Base-by-base conservation (phyloP, 2,329 filamentous ascomycete genomes). In the Fusarium cicatricum region DNA sequence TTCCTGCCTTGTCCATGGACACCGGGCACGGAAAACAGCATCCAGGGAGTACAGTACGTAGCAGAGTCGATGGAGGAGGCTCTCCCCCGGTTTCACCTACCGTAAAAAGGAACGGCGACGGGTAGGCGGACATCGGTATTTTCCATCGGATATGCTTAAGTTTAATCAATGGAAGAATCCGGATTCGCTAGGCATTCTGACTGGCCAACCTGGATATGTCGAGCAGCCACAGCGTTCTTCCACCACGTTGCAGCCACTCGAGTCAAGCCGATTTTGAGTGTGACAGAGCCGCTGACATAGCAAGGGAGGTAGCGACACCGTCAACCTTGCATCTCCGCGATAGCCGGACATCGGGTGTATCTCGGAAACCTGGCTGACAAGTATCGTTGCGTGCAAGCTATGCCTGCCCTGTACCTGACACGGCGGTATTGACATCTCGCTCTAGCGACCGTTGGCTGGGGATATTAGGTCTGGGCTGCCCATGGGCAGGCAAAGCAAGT, bases 381-480 rank as follows among this genome's bases (percentile, higher is more conserved):
- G 65, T 65, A 68, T 62, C 52, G 34, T 53, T 40, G 38, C 37
- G 52, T 59, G 60, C 55, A 65, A 40, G 38, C 36, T 34, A 55
- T 53, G 56, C 45, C 33, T 52, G 47, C 23, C 17, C 43, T 56
- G 55, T 64, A 66, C 66, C 54, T 65, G 39, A 42, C 36, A 46
- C 53, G 43, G 45, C 51, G 44, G 64, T 65, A 60, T 51, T 47
- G 38, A 51, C 50, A 62, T 59, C 52, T 59, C 51, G 31, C 42
- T 47, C 51, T 32, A 32, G 66, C 50, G 63, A 62, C 66, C 66
- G 66, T 69, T 69, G 60, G 51, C 58, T 45, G 38, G 62, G 58
- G 51, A 52, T 52, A 19, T 33, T 29, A 29, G 39, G 49, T 52
- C 41, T 44, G 52, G 49, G 55, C 44, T 21, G 36, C n/a, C n/a